These are phyloP conservation scores for Bipolaris gigantea DNA, from an alignment of 2,329 filamentous ascomycete species.

Conservation along the genomic window DNA sequence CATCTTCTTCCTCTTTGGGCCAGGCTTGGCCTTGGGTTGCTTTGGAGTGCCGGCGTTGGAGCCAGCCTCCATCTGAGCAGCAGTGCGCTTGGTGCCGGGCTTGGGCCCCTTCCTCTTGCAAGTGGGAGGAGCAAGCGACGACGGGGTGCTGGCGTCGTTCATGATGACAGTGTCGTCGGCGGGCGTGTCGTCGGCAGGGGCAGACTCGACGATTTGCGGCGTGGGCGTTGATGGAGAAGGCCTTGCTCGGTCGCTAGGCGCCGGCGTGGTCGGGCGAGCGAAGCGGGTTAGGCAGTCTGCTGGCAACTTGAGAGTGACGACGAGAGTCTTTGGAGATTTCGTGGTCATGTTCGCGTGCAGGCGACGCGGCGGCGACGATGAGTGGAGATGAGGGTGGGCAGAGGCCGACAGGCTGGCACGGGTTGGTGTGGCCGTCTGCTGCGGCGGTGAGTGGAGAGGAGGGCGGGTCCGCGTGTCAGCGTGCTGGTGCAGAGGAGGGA, in stretches of 20 bases:
- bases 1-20: slow-evolving; percentile 92
- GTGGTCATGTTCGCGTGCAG: slow-evolving; percentile 38
- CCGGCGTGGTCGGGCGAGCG: slow-evolving; percentile 28
- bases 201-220: slow-evolving; percentile 40
- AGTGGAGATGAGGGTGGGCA: slow-evolving; percentile 20
- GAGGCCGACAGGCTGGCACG: slow-evolving; percentile 5
- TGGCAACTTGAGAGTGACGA: slow-evolving; percentile 40
- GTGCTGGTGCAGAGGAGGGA: slow-evolving; percentile 8
- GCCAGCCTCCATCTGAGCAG: slow-evolving; percentile 57
- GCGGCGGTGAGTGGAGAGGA: slow-evolving; percentile 10
- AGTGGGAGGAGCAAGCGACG: slow-evolving; percentile 49
- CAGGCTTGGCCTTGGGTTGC: slow-evolving; percentile 75
- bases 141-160: slow-evolving; percentile 38
- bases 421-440: slow-evolving; percentile 7
- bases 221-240: slow-evolving; percentile 45
- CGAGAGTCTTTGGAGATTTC: slow-evolving; percentile 38
- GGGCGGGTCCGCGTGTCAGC: slow-evolving; percentile 16
- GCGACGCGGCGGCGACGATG: slow-evolving; percentile 25
- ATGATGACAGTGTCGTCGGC: slow-evolving; percentile 46
- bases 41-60: slow-evolving; percentile 54
- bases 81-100: slow-evolving; percentile 62
- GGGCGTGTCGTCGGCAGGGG: slow-evolving; percentile 44
- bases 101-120: slow-evolving; percentile 77
- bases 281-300: slow-evolving; percentile 35
- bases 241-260: slow-evolving; percentile 38